Base-by-base conservation (phyloP, 2,329 filamentous ascomycete genomes). In the Rutstroemia sp. region DNA sequence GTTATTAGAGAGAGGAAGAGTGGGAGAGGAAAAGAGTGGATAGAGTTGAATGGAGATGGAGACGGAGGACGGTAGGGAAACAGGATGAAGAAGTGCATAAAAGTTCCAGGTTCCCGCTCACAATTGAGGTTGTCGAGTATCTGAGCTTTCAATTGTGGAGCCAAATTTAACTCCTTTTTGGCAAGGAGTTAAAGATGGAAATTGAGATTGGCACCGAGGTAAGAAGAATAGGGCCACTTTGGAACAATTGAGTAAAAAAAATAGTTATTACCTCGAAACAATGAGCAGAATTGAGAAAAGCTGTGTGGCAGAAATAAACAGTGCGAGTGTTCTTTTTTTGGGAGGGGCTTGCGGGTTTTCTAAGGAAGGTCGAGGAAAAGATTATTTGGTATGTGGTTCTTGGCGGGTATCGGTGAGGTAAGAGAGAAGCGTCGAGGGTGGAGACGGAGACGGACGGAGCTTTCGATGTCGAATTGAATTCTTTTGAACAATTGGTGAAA, bases 61-160 rank as follows among this genome's bases (percentile, higher is more conserved):
- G 25, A 27, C 25, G 25, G 25, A 27, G 7, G 25, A 27, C 25
- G 25, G 19, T 23, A 25, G 16, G 6, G 45, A 47, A 21, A 21
- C 9, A 23, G 19, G 45, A 27, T 27, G 45, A 23, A 16, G 45
- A 10, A 14, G 7, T 16, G 14, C n/a, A 47, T 16, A 47, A 47
- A 21, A 25, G 19, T 23, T 14, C 25, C 41, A 50, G 37, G 23
- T 46, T 46, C 21, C 21, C 25, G 52, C 52, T 54, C 17, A 54
- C 52, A 21, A 14, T 46, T n/a, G 45, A n/a, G 17, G 49, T 42
- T 50, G 21, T 54, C 52, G 52, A 54, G 52, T 54, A 49, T 48
- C 44, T 54, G 46, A 44, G 34, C 51, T 48, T 49, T 49, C 52
- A 49, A 54, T 49, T 54, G 52, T 54, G 52, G 45, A 54, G 45